A percentile compares a stretch with the other conserved stretches of the same genome.
These are phyloP conservation scores for Candolleomyces eurysporus DNA, from an alignment of 768 basidiomycete genomes.

Conservation along the genomic window DNA sequence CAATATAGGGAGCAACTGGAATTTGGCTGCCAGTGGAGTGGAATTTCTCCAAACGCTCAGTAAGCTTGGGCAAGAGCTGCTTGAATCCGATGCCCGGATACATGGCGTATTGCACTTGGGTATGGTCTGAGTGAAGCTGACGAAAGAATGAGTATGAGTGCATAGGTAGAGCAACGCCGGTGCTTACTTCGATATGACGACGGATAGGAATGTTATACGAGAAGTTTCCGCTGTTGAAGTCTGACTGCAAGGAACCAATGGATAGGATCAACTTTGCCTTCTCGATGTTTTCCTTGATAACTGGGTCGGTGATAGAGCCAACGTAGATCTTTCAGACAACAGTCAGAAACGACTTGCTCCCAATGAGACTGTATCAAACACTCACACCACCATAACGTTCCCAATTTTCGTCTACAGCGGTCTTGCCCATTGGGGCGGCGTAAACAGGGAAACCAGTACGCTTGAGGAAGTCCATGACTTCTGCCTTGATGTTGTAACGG, in stretches of 20 bases:
- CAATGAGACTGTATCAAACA: constrained; percentile 11
- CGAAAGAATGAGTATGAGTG: background rate
- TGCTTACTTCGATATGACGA: constrained; percentile 60
- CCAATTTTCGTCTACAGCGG: constrained; percentile 66
- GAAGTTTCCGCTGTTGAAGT: constrained; percentile 90
- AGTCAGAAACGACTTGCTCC: constrained; percentile 1
- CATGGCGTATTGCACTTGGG: constrained; percentile 59
- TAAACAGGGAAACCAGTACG: constrained; percentile 74
- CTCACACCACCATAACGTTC: constrained; percentile 79
- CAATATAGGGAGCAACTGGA: constrained; percentile 42
- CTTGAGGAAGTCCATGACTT: constrained; percentile 59
- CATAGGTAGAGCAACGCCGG: background rate
- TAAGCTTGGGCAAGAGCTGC: constrained; percentile 68
- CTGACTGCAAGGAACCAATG: constrained; percentile 66
- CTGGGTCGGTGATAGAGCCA: constrained; percentile 65
- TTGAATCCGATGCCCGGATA: constrained; percentile 77
- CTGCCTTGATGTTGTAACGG: constrained; percentile 64
- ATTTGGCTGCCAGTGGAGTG: constrained; percentile 38
- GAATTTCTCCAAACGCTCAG: constrained; percentile 48
- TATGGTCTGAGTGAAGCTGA: constrained; percentile 76
- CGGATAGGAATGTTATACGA: constrained; percentile 64
- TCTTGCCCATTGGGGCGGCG: constrained; percentile 80
- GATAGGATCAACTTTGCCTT: constrained; percentile 72
- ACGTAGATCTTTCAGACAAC: constrained; percentile 58
- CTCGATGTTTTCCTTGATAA: constrained; percentile 71